Evolutionary conservation across 2,329 filamentous ascomycete genomes (phyloP).

Genomic region (Leptographium lundbergii): DNA sequence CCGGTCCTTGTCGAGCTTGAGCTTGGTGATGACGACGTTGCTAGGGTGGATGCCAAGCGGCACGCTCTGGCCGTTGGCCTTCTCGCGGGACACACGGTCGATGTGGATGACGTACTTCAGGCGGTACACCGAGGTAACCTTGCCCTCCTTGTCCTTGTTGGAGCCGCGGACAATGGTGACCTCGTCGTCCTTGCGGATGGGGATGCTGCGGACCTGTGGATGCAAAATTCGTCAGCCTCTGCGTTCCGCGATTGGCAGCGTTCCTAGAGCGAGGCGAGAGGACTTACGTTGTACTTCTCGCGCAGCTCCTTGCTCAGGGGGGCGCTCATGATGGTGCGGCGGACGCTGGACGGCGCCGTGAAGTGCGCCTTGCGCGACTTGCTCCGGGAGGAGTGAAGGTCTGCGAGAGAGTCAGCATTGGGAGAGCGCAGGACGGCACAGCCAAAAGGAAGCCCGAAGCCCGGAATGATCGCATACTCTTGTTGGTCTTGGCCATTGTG

Average conservation of each 20-base stretch:
- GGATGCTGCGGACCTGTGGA: constrained; percentile 79
- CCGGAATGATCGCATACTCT: constrained; percentile 27
- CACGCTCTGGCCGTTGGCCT: constrained; percentile 92
- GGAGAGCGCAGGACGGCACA: neutral
- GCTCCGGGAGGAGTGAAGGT: constrained; percentile 72
- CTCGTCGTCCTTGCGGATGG: constrained; percentile 95
- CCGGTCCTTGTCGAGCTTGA: constrained; percentile 95
- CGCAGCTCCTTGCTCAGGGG: constrained; percentile 92
- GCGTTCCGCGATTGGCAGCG: no score
- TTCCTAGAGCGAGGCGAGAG: neutral
- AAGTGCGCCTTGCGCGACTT: constrained; percentile 99
- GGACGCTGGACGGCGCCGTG: constrained; percentile 83
- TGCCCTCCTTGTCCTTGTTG: constrained; percentile 98
- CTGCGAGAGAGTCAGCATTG: constrained; percentile 23
- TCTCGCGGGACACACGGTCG: constrained; percentile 93
- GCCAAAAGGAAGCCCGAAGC: no score
- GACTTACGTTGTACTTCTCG: constrained; percentile 93
- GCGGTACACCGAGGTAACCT: constrained; percentile 94
- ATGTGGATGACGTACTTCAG: constrained; percentile 97
- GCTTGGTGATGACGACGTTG: constrained; percentile 97
- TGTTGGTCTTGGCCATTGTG: constrained; percentile 63
- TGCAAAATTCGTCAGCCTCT: neutral
- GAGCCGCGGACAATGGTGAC: constrained; percentile 82
- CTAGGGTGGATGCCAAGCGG: constrained; percentile 89
- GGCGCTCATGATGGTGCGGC: constrained; percentile 94